Evolutionary conservation across 441 rosid genomes (phyloP), one percentile per base, ranked within the genome.

Genomic region (Gossypium aridum): DNA sequence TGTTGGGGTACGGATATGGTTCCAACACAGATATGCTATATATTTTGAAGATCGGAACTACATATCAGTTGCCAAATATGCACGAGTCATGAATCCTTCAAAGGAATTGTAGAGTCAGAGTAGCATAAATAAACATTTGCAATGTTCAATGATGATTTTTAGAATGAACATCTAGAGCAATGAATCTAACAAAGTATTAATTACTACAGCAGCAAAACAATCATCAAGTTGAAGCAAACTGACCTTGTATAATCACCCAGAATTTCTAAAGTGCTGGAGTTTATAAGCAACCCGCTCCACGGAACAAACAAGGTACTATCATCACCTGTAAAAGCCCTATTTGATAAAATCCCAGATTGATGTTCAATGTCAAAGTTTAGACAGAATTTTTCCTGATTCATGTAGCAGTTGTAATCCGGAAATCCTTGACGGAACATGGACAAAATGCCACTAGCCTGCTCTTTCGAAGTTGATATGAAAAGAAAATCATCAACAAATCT

Each of bases 201-300:
- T 37, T 17, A 39, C 54, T 19, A 67, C 53, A 20, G 5, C 25
- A 57, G 55, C 31, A 71, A 65, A 63, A 66, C 61, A 66, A 74
- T 19, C 26, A 71, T 3, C 22, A 8, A 14, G 31, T 25, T 3
- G 6, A 49, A 67, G 16, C 64, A 80, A 75, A 71, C 84, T 73
- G 72, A 94, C 97, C 96, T 90, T 67, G 87, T 80, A 82, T 96
- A 96, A 78, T 96, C 99, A 63, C 86, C 97, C 84, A 92, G 98
- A 76, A 96, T 85, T 83, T 96, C 97, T 47, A 89, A 80, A 81
- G 92, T 84, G 72, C 73, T 54, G 53, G 86, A 85, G 71, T 96
- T 96, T 26, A 92, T 78, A 9, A 96, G 91, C 81, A 93, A 82
- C 61, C 98, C 99, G 75, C 96, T 90, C 99, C 97, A 96, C 53